Evolutionary conservation across 2,329 filamentous ascomycete species (phyloP).

Genomic region (Polychaeton citri): DNA sequence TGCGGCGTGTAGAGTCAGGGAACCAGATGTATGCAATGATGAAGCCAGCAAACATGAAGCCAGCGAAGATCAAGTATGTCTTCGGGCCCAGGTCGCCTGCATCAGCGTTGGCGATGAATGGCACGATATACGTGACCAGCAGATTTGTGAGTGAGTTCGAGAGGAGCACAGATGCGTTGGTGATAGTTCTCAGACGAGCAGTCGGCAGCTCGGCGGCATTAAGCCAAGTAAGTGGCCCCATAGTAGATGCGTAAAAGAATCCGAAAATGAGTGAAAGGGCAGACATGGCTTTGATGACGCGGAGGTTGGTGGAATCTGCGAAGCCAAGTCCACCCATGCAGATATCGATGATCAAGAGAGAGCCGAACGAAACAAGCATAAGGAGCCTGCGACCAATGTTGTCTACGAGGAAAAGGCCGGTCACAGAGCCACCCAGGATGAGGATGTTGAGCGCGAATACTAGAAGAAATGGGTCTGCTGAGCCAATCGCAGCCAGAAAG

Average conservation of each 20-base stretch:
- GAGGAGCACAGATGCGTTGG: neutral
- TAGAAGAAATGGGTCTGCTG: neutral
- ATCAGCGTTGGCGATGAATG: neutral
- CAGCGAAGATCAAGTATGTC: neutral
- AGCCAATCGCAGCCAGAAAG: neutral
- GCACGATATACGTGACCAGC: neutral
- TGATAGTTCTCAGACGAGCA: neutral
- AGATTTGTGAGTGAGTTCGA: neutral
- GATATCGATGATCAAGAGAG: neutral
- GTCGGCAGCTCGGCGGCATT: neutral
- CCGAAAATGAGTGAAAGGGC: neutral
- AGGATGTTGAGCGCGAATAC: neutral
- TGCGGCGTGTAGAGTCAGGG: neutral
- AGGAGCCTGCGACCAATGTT: neutral
- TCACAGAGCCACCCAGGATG: neutral
- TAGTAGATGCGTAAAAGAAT: neutral
- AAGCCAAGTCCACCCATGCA: neutral
- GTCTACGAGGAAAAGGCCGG: neutral
- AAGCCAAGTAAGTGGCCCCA: neutral
- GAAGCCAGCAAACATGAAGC: neutral
- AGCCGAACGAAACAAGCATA: neutral
- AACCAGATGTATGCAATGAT: neutral
- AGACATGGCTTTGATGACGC: neutral
- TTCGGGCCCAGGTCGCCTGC: neutral
- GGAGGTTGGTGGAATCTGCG: neutral